phyloP scores from a whole-genome alignment of 371 early-diverging fungal species.

The Mortierella sp. region DNA sequence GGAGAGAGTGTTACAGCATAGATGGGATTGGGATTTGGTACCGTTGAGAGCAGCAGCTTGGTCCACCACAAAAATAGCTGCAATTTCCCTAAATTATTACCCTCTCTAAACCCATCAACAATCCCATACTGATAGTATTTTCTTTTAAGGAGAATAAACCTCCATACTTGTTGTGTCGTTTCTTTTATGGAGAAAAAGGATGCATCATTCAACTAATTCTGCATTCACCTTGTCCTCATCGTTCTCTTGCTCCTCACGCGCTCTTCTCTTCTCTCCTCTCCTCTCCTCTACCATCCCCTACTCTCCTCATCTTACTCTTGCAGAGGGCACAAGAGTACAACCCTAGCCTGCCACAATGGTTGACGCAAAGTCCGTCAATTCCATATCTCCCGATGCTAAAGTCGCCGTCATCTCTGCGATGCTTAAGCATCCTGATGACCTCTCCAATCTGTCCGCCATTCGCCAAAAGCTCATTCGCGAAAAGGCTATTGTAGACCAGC shows the following conservation, averaged over 20 bases:
- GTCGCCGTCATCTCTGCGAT: conserved; percentile 66
- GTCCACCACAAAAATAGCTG: conserved; percentile 2
- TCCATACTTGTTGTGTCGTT: background rate
- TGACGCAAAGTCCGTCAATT: conserved; percentile 51
- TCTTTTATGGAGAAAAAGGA: background rate
- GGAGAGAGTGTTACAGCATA: no score
- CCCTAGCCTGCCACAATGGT: conserved; percentile 20
- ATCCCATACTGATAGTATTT: no score
- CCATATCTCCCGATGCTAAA: conserved; percentile 48
- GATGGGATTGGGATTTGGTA: conserved; percentile 3
- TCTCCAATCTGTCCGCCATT: conserved; percentile 81
- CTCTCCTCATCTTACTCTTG: no score
- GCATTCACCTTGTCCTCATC: no score
- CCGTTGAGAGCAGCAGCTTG: background rate
- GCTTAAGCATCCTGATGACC: conserved; percentile 94
- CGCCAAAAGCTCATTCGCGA: conserved; percentile 89
- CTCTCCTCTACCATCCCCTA: no score
- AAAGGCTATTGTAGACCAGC: conserved; percentile 94
- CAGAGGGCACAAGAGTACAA: no score
- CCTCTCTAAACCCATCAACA: background rate
- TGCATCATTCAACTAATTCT: no score
- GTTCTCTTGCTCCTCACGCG: no score
- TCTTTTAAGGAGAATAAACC: background rate
- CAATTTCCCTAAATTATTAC: background rate
- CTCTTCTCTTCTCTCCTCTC: no score